Evolutionary conservation across 139 green algal species (phyloP), one percentile per base, ranked within the genome.

Genomic region (Mychonastes homosphaera): DNA sequence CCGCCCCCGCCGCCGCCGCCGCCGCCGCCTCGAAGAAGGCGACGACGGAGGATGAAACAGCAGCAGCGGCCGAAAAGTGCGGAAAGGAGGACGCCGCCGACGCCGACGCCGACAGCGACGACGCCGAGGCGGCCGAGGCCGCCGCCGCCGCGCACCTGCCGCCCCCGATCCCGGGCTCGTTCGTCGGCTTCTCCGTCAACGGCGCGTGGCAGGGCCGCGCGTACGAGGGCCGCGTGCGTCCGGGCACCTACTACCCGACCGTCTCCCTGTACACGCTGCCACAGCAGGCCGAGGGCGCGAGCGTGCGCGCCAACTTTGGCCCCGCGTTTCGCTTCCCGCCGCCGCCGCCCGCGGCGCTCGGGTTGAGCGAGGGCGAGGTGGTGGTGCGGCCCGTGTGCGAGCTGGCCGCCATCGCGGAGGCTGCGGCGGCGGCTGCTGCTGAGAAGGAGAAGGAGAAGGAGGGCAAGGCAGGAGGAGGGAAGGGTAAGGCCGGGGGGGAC

Each of bases 191-290:
- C 65, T 63, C 52, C 4, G 39, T 65, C 10, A 94, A 94, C 47
- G 86, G 86, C 5, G 19, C 48, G 40, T 52, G 33, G 13, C 85
- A 94, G 74, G 86, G 83, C 19, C 50, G 71, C 3, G 81, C 82
- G 3, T 90, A 75, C 53, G 82, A 89, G 53, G 86, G 82, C 16
- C n/a, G n/a, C n/a, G n/a, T n/a, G n/a, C n/a, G n/a, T n/a, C n/a
- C n/a, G n/a, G n/a, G n/a, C n/a, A 89, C 82, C 3, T 95, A 94
- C 75, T 93, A 84, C 65, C 86, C 87, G 7, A 69, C 79, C 4
- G 62, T 76, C 0, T 94, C 82, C 0, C 53, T 95, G 0, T 95
- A 80, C 71, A 94, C 82, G 0, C 48, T 82, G 43, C 71, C 75
- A 1, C 43, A 70, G 27, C 71, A 91, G 62, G 26, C 52, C 1